Percentiles rank a stretch among this genome's conserved stretches.
Evolutionary conservation across 2,329 filamentous ascomycete genomes (phyloP).

Genomic region (Aspergillus cejpii): DNA sequence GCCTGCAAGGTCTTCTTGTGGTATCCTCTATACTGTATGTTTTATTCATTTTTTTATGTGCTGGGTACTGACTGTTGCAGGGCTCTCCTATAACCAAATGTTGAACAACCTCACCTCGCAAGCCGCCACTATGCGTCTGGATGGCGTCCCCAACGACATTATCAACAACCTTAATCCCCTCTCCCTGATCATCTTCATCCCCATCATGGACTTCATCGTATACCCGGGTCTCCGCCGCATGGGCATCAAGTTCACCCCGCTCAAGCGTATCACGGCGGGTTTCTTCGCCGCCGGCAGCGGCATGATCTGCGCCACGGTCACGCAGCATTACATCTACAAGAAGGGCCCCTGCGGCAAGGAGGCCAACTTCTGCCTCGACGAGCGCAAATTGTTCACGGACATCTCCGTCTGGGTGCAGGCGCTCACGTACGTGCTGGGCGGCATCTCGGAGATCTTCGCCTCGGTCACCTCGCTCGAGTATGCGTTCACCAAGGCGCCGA

Average conservation of each 20-base stretch:
- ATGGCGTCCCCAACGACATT: conserved; percentile 51
- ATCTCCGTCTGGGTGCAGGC: conserved; percentile 59
- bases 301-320: conserved; percentile 47
- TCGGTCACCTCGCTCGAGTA: conserved; percentile 63
- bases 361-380: conserved; percentile 46
- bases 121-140: conserved; percentile 48
- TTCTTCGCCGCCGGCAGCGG: conserved; percentile 44
- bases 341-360: conserved; percentile 54
- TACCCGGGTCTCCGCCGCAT: conserved; percentile 46
- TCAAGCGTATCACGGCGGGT: conserved; percentile 49
- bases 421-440: conserved; percentile 47
- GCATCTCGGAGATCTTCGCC: conserved; percentile 53
- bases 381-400: conserved; percentile 42
- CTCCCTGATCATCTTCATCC: conserved; percentile 49
- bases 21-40: conserved; percentile 46
- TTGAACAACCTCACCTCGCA: conserved; percentile 51
- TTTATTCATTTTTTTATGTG: neutral
- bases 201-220: conserved; percentile 48
- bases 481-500: conserved; percentile 69
- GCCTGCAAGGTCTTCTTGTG: conserved; percentile 64
- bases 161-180: conserved; percentile 52
- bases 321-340: conserved; percentile 53
- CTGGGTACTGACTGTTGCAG: conserved; percentile 7
- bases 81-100: conserved; percentile 50
- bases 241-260: conserved; percentile 47